These are phyloP conservation scores for Calocybe cyanea DNA, from an alignment of 768 basidiomycete species.

Conservation along the genomic window DNA sequence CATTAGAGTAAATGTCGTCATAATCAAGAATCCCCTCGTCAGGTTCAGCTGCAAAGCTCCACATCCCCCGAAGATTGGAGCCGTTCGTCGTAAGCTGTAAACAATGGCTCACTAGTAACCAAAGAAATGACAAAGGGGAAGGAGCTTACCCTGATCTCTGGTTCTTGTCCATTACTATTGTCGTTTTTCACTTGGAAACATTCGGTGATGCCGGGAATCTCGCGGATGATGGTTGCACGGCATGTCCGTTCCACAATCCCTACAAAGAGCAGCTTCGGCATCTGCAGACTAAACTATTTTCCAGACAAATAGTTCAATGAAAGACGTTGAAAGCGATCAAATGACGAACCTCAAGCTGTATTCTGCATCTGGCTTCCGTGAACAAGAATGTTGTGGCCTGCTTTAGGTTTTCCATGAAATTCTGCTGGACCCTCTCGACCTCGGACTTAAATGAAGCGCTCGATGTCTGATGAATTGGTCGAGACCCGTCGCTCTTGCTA, in stretches of 20 bases:
- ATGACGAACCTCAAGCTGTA: slow-evolving; percentile 75
- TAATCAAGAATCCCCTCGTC: slow-evolving; percentile 66
- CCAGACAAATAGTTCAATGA: slow-evolving; percentile 4
- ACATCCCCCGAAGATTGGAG: slow-evolving; percentile 87
- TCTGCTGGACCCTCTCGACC: slow-evolving; percentile 39
- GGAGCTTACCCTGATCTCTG: slow-evolving; percentile 44
- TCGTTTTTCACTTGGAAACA: slow-evolving; percentile 76
- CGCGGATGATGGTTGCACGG: slow-evolving; percentile 78
- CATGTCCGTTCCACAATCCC: slow-evolving; percentile 91
- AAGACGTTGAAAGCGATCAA: neutral
- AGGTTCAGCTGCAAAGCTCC: slow-evolving; percentile 60
- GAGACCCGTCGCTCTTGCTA: slow-evolving; percentile 28
- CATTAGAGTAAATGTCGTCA: slow-evolving; percentile 87
- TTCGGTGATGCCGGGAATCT: slow-evolving; percentile 84
- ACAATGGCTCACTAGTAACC: neutral
- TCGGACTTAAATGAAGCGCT: slow-evolving; percentile 34
- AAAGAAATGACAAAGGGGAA: neutral
- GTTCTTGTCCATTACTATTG: slow-evolving; percentile 38
- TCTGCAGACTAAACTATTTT: slow-evolving; percentile 73
- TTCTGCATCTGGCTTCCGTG: slow-evolving; percentile 60
- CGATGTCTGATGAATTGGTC: slow-evolving; percentile 22
- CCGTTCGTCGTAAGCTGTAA: slow-evolving; percentile 82
- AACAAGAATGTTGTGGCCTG: slow-evolving; percentile 75
- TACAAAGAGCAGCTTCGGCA: slow-evolving; percentile 91
- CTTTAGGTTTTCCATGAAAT: slow-evolving; percentile 56